Percentiles rank a stretch among this genome's conserved stretches.
phyloP scores from a whole-genome alignment of 2,329 filamentous ascomycete species.

The Tolypocladium amazonense region DNA sequence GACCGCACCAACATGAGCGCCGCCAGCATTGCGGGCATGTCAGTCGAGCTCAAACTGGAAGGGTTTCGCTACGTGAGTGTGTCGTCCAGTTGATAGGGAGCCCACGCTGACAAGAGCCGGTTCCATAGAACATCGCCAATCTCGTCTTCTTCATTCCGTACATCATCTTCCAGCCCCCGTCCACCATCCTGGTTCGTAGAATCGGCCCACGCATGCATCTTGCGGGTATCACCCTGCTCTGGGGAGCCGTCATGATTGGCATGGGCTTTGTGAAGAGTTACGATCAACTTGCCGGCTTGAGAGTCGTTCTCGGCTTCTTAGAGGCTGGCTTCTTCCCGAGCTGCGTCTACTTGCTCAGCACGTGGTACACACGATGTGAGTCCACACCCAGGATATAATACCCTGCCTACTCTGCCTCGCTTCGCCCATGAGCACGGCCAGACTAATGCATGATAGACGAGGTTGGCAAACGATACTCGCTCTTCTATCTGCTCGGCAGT shows the following conservation, averaged over 20 bases:
- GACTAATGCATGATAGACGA: conserved; percentile 34
- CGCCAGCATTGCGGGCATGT: conserved; percentile 60
- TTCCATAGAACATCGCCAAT: conserved; percentile 47
- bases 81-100: not conserved
- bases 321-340: conserved; percentile 65
- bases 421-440: not conserved
- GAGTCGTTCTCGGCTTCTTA: conserved; percentile 50
- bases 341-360: conserved; percentile 61
- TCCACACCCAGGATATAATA: not conserved
- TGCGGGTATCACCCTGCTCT: conserved; percentile 41
- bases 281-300: conserved; percentile 39
- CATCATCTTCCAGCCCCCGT: conserved; percentile 59
- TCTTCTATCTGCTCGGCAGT: conserved; percentile 60
- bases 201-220: conserved; percentile 52
- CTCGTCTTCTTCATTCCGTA: conserved; percentile 69
- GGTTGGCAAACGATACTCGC: conserved; percentile 57
- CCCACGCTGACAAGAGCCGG: not conserved
- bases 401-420: not conserved
- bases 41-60: conserved; percentile 32
- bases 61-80: conserved; percentile 33
- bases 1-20: conserved; percentile 69
- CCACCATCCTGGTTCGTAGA: conserved; percentile 57
- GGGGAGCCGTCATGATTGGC: conserved; percentile 53
- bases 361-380: conserved; percentile 60
- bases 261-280: conserved; percentile 52